Base-by-base conservation (phyloP, 208 protist genomes). In the Wallacemonas sp. region DNA sequence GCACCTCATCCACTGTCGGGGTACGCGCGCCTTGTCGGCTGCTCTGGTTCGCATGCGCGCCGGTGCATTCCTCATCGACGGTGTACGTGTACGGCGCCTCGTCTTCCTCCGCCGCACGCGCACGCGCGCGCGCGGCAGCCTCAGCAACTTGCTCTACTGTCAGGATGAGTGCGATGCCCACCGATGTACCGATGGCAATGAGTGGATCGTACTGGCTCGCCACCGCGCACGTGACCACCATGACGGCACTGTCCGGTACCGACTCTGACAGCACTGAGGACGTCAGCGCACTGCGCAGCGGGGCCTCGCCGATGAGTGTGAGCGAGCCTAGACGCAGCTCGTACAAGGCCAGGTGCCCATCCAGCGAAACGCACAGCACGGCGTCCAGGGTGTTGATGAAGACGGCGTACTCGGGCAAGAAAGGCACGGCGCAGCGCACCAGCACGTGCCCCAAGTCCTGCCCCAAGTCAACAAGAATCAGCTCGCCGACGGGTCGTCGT, bases 181-280 rank as follows among this genome's bases (percentile, higher is more conserved):
- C 71, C 19, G 68, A 79, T 2, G 83, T 85, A 27, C 86, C 89
- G 10, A 95, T 19, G 3, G 86, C 89, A n/a, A 95, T 58, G 17
- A 95, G 77, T 4, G 78, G 75, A 62, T 95, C 89, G 66, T 88
- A 89, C 13, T 52, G 30, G 66, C 86, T 95, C 21, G 62, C 67
- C 3, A 79, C 77, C 37, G 90, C 41, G 44, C 72, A 72, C 2
- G 89, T 91, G 22, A 94, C 38, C 1, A 53, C 62, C 8, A 33
- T 36, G n/a, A 27, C 33, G n/a, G 1, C 5, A 4, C 24, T 63
- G 59, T 24, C 22, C 9, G 34, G 29, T 3, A 29, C 26, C 34
- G 19, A 1, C 10, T 30, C 38, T 17, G 27, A 15, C 39, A 53
- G 10, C 2, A 24, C 2, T 19, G 22, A 27, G 26, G 19, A 15